phyloP scores from a whole-genome alignment of 768 basidiomycete species.

The Suillus paluster region DNA sequence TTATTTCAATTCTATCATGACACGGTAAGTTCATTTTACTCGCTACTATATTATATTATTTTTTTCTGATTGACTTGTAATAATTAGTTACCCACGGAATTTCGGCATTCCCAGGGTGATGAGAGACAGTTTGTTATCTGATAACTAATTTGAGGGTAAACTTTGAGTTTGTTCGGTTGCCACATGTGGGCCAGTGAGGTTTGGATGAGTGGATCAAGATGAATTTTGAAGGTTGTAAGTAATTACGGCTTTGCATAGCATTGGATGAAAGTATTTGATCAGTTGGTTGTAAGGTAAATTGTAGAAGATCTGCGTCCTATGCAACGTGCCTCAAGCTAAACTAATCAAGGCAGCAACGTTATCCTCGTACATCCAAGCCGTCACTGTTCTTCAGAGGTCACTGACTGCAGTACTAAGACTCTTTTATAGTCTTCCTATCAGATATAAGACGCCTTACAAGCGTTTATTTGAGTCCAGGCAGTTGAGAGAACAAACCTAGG shows the following conservation, averaged over 20 bases:
- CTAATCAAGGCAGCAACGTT: constrained; percentile 16
- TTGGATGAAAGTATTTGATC: constrained; percentile 4
- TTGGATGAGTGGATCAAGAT: neutral
- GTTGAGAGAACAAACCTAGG: constrained; percentile 18
- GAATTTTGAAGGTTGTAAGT: neutral
- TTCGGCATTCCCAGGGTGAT: constrained; percentile 12
- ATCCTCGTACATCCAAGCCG: constrained; percentile 8
- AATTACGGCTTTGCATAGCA: constrained; percentile 3
- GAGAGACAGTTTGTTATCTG: constrained; percentile 6
- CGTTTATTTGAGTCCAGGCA: constrained; percentile 13
- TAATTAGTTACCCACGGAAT: constrained; percentile 9
- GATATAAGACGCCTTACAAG: neutral
- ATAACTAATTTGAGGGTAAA: constrained; percentile 4
- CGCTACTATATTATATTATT: neutral
- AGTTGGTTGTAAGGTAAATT: constrained; percentile 2
- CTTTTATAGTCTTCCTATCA: neutral
- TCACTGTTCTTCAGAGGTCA: no score
- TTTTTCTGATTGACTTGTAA: neutral
- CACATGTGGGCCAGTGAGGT: neutral
- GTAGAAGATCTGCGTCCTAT: constrained; percentile 15
- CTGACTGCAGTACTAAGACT: no score
- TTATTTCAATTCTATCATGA: no score
- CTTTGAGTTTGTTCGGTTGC: neutral
- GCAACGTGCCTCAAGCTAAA: constrained; percentile 12
- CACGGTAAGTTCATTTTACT: neutral